Evolutionary conservation across 2,329 filamentous ascomycete species (phyloP).

Genomic region (Cladosporium sp.): DNA sequence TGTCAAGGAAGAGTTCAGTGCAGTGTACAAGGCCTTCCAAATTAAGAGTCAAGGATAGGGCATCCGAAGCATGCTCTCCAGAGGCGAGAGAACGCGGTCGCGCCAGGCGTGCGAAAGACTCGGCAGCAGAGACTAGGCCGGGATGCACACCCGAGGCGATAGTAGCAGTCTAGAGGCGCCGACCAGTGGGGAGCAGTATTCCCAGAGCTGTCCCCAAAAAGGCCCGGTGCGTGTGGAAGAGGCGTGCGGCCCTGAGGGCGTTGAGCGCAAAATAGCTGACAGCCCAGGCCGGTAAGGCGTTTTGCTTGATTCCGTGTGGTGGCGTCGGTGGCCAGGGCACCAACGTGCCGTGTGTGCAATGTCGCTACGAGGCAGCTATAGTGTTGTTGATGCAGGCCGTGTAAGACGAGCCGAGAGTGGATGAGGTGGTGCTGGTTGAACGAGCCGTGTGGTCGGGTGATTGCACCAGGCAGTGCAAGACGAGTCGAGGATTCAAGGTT

Average conservation of each 20-base stretch:
- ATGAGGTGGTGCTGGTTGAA: neutral
- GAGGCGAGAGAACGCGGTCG: slow-evolving; percentile 9
- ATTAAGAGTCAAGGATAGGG: slow-evolving; percentile 3
- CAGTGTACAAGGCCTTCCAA: neutral
- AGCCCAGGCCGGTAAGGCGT: slow-evolving; percentile 1
- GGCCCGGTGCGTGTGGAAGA: neutral
- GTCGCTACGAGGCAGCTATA: neutral
- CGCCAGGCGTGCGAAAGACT: slow-evolving; percentile 14
- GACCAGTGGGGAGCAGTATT: slow-evolving; percentile 7
- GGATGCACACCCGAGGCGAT: slow-evolving; percentile 16
- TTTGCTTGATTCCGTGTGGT: slow-evolving; percentile 8
- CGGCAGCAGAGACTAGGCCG: slow-evolving; percentile 17
- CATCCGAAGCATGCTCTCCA: neutral
- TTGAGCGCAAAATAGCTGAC: slow-evolving; percentile 7
- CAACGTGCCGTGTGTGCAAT: slow-evolving; percentile 10
- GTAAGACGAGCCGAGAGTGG: neutral
- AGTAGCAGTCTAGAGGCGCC: slow-evolving; percentile 9
- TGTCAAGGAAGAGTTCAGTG: neutral
- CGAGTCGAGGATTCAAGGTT: neutral
- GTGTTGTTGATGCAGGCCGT: neutral
- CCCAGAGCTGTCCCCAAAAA: neutral
- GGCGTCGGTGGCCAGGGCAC: slow-evolving; percentile 1
- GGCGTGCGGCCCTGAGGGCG: slow-evolving; percentile 2
- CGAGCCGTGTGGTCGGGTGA: neutral
- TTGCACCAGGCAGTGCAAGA: neutral